Percentiles rank a stretch among this genome's conserved stretches.
These are phyloP conservation scores for Diaporthe caulivora DNA, from an alignment of 2,329 filamentous ascomycete species.

Conservation along the genomic window DNA sequence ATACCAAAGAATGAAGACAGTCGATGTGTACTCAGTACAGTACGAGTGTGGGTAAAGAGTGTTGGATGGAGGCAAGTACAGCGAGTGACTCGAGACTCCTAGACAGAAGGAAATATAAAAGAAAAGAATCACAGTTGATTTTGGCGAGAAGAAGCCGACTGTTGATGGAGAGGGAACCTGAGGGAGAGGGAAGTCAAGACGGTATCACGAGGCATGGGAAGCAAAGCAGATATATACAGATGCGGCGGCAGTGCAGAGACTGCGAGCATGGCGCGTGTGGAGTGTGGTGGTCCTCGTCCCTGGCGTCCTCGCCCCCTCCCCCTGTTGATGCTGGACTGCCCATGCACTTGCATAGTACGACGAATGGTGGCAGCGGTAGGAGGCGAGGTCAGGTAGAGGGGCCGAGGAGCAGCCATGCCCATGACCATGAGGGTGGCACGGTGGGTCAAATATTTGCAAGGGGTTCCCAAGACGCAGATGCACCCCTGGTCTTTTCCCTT, in stretches of 20 bases:
- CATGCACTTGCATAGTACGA: constrained; percentile 22
- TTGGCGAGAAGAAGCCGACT: constrained; percentile 26
- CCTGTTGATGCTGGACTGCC: background rate
- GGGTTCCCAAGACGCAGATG: constrained; percentile 31
- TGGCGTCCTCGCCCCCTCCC: no score
- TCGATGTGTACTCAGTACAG: constrained; percentile 38
- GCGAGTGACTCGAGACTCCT: constrained; percentile 68
- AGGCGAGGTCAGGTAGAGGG: constrained; percentile 27
- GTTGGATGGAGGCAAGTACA: constrained; percentile 59
- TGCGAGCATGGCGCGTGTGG: constrained; percentile 26
- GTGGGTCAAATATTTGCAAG: constrained; percentile 32
- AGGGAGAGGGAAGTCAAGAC: constrained; percentile 38
- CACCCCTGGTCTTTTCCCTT: constrained; percentile 27
- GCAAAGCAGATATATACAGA: constrained; percentile 36
- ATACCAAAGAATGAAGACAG: constrained; percentile 34
- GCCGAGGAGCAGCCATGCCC: constrained; percentile 20
- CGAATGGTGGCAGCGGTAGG: constrained; percentile 18
- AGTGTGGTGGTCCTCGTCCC: background rate
- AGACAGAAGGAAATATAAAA: constrained; percentile 47
- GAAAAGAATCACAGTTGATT: constrained; percentile 36
- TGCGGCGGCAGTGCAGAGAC: constrained; percentile 20
- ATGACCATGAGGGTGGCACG: constrained; percentile 32
- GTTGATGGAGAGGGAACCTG: constrained; percentile 38
- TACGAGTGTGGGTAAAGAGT: constrained; percentile 45
- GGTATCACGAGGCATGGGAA: constrained; percentile 13